Conservation (phyloP, 1,139 yeast species). For the Sugiyamaella xylanicola region DNA sequence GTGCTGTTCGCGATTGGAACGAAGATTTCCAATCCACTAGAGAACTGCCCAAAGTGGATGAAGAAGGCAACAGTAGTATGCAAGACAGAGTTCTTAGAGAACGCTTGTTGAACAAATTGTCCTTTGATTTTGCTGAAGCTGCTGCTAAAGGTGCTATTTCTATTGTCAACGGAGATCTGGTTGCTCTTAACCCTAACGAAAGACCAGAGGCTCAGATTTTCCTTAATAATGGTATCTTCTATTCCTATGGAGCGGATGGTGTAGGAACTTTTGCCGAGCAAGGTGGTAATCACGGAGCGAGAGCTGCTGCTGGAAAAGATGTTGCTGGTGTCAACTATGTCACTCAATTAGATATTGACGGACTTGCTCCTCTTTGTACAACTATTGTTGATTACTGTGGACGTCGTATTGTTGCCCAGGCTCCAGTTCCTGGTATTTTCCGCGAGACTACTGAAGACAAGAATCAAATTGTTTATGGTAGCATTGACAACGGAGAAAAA, state of each 20-base stretch:
- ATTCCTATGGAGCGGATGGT: conserved; percentile 77
- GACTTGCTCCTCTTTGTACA: conserved; percentile 72
- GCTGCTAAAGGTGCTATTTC: conserved; percentile 82
- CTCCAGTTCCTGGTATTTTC: conserved; percentile 97
- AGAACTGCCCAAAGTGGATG: conserved; percentile 57
- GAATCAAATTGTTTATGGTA: conserved; percentile 73
- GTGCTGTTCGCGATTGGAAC: conserved; percentile 73
- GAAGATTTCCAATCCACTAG: conserved; percentile 83
- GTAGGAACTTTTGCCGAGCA: conserved; percentile 62
- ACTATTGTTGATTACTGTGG: conserved; percentile 89
- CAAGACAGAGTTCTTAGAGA: conserved; percentile 77
- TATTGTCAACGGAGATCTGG: conserved; percentile 69
- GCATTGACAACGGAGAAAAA: conserved; percentile 58
- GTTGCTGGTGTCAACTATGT: conserved; percentile 68
- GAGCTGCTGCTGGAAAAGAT: conserved; percentile 80
- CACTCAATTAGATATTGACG: conserved; percentile 65
- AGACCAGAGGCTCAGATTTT: conserved; percentile 60
- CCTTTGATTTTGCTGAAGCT: conserved; percentile 72
- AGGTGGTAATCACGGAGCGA: conserved; percentile 87
- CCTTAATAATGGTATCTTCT: conserved; percentile 82
- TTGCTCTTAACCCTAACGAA: conserved; percentile 81
- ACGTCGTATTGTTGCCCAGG: conserved; percentile 83
- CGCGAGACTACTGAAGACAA: conserved; percentile 47
- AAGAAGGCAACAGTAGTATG: conserved; percentile 42
- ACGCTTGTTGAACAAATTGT: conserved; percentile 67